Percentiles rank a stretch among this genome's conserved stretches.
phyloP scores from a whole-genome alignment of 305 asterid species.

The Fraxinus xanthoxyloides region DNA sequence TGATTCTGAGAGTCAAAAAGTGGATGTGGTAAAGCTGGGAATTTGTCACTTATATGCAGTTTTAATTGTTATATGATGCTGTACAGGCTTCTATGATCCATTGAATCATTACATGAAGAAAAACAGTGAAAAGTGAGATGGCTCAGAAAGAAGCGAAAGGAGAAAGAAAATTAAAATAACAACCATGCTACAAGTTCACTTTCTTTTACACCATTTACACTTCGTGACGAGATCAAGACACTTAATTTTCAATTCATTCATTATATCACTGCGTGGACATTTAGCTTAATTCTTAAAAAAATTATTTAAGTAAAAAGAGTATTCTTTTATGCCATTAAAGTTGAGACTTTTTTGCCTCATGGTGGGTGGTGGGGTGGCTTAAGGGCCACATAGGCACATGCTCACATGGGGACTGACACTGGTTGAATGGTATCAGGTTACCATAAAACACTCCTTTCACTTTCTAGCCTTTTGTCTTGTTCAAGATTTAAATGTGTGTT shows the following conservation, averaged over 20 bases:
- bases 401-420: constrained; percentile 50
- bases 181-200: no score
- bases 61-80: constrained; percentile 15
- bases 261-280: no score
- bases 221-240: no score
- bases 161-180: background rate
- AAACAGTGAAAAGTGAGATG: background rate
- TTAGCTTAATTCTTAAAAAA: no score
- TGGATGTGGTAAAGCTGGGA: background rate
- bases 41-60: background rate
- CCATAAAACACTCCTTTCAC: constrained; percentile 29
- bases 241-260: no score
- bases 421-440: constrained; percentile 37
- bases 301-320: background rate
- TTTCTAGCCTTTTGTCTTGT: constrained; percentile 25
- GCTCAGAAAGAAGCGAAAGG: background rate
- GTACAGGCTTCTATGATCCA: constrained; percentile 16
- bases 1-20: background rate
- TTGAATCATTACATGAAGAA: constrained; percentile 6
- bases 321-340: constrained; percentile 39
- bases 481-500: constrained; percentile 18
- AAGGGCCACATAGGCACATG: constrained; percentile 30
- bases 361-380: constrained; percentile 23
- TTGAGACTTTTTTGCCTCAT: constrained; percentile 39
- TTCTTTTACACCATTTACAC: no score